phyloP scores from a whole-genome alignment of 306 rosid species.

The Hylodesmum podocarpum region DNA sequence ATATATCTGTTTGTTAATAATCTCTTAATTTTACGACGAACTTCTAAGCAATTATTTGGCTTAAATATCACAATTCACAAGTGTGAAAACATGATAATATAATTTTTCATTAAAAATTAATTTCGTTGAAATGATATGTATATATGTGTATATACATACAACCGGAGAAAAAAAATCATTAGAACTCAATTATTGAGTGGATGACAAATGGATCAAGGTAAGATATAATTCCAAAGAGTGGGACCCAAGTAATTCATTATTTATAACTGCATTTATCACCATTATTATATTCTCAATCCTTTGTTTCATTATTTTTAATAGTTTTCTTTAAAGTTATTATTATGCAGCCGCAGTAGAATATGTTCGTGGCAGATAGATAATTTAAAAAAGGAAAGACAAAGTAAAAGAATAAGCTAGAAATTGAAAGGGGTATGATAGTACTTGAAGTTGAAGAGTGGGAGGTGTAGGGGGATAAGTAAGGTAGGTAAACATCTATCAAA shows the following conservation, averaged over 20 bases:
- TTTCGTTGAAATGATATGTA: background rate
- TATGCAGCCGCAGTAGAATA: background rate
- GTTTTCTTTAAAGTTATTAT: background rate
- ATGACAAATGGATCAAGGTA: conserved; percentile 28
- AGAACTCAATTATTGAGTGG: conserved; percentile 37
- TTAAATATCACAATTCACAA: background rate
- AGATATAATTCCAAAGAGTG: conserved; percentile 18
- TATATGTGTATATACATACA: background rate
- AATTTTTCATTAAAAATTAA: background rate
- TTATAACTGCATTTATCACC: conserved; percentile 2
- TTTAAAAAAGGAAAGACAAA: background rate
- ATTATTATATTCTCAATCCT: background rate
- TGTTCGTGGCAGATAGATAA: background rate
- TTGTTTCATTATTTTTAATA: background rate
- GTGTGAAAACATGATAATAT: background rate
- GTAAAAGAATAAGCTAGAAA: conserved; percentile 16
- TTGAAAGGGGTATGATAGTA: conserved; percentile 20
- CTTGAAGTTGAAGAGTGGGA: conserved; percentile 12
- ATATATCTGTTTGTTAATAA: background rate
- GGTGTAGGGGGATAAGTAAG: conserved; percentile 27
- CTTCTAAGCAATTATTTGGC: background rate
- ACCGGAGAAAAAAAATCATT: conserved; percentile 15
- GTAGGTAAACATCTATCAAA: conserved; percentile 40
- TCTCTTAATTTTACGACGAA: background rate
- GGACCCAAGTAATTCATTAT: conserved; percentile 28